Base-by-base conservation (phyloP, 768 basidiomycete genomes). In the Russula lepida region DNA sequence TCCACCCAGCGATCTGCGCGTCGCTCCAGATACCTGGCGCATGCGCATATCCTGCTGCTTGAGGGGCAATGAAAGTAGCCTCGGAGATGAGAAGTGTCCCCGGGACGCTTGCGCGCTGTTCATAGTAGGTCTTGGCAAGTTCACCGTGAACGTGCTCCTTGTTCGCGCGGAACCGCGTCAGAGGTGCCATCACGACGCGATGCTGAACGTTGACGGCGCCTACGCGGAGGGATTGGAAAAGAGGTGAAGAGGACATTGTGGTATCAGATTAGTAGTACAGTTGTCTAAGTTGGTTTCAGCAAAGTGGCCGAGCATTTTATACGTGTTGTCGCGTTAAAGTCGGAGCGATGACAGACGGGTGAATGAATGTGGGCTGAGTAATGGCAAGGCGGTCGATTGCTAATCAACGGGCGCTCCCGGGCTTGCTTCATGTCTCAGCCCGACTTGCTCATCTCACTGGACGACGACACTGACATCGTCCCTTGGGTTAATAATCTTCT, bases 11-110 rank as follows among this genome's bases (percentile, higher is more conserved):
- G 32, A 78, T 77, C 64, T 92, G 88, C 25, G 78, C 81, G 3
- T 78, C 69, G n/a, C 69, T 81, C 76, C 80, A 88, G 56, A 88
- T 81, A 0, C 87, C 88, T 1, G 87, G 88, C 0, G 79, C 77
- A 57, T 81, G 71, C 1, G 59, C 53, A 44, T 71, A 74, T 1
- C 83, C 84, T 3, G 79, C 81, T 0, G 83, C 82, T 15, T 76
- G 66, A 1, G 71, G 68, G 0, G 79, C 76, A 51, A 88, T 79
- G 54, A 78, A 72, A 2, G 83, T 82, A 0, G 76, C 84, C 69
- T 88, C 84, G 2, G 81, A 71, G 58, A 88, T 76, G 47, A 83
- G 70, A 11, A 86, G 70, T 0, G 80, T 84, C 0, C 84, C 84
- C 0, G 79, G 77, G 0, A 69, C 65, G 35, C 73, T 71, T 5